Evolutionary conservation across 2,329 filamentous ascomycete species (phyloP), one percentile per base, ranked within the genome.

Genomic region (Biscogniauxia sp.): DNA sequence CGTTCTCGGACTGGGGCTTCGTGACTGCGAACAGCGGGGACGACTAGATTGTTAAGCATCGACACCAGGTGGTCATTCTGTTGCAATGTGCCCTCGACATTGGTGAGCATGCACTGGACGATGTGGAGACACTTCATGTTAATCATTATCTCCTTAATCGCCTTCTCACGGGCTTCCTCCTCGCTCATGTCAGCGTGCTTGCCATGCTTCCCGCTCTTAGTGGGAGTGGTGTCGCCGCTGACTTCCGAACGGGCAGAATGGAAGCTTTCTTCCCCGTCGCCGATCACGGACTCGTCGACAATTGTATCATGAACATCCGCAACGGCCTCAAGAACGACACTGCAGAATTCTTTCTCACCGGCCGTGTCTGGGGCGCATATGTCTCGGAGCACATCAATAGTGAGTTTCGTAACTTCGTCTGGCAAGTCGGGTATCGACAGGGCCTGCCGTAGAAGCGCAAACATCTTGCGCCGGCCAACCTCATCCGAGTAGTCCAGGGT

Each of bases 121-220:
- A 99, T 97, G 73, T 97, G 91, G 63, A 99, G 83, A 75, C 95
- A 98, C 78, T 98, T 98, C 86, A 97, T 93, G 80, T 98, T 98
- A 74, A 98, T 90, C 80, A 97, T 88, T 72, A 97, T 95, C 77
- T 97, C 93, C 66, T 87, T 88, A 66, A 97, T 87, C 1, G 91
- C 92, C 59, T 93, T 96, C 53, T 84, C 83, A 67, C 86, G 82
- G 9, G 86, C 85, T 64, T 88, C 86, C 67, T 91, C 89, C 59
- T 89, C 87, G 55, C 79, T 84, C 60, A 84, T 68, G 58, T 81
- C 80, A 17, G 74, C 68, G 13, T 73, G 75, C 54, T 75, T 78
- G 13, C 71, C 72, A 32, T 75, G 75, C 68, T 80, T 81, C 54
- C 75, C 75, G 50, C 74, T 74, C 66, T 79, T 80, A 9, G 80